Percentiles rank a stretch among this genome's conserved stretches.
Conservation (phyloP, 768 basidiomycete genomes). For the Termitomyces heimii region DNA sequence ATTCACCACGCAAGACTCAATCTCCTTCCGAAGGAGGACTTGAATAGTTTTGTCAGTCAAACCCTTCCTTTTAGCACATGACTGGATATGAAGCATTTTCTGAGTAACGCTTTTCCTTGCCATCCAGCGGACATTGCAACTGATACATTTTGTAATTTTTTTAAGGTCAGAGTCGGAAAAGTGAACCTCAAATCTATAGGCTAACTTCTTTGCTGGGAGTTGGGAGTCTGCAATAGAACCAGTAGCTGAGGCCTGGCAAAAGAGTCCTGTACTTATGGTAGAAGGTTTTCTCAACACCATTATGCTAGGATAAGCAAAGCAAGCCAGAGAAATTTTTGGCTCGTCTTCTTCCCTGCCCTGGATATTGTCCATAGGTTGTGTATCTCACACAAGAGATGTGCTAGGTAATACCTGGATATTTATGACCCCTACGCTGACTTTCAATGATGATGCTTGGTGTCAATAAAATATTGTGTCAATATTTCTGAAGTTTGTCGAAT, state of each 20-base stretch:
- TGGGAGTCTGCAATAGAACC: conserved; percentile 8
- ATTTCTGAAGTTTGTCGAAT: not conserved
- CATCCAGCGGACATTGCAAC: conserved; percentile 66
- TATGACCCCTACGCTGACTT: not conserved
- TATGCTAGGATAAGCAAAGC: conserved; percentile 30
- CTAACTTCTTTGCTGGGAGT: conserved; percentile 9
- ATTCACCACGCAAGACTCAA: conserved; percentile 19
- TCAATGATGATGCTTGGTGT: not conserved
- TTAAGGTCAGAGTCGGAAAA: conserved; percentile 42
- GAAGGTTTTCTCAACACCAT: conserved; percentile 4
- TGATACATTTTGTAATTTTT: conserved; percentile 51
- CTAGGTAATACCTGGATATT: not conserved
- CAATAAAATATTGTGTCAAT: not conserved
- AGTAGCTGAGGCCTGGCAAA: conserved; percentile 8
- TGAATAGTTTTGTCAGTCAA: conserved; percentile 51
- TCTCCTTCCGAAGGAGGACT: conserved; percentile 44
- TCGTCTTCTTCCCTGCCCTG: conserved; percentile 24
- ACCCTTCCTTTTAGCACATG: conserved; percentile 59
- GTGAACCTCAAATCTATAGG: conserved; percentile 22
- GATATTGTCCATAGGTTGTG: not conserved
- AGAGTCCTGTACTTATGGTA: not conserved
- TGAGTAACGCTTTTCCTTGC: conserved; percentile 53
- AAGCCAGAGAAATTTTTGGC: conserved; percentile 23
- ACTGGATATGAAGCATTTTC: conserved; percentile 62
- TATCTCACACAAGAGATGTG: not conserved